Evolutionary conservation across 495 filamentous ascomycete genomes (phyloP).

Genomic region (Trichoderma parareesei): DNA sequence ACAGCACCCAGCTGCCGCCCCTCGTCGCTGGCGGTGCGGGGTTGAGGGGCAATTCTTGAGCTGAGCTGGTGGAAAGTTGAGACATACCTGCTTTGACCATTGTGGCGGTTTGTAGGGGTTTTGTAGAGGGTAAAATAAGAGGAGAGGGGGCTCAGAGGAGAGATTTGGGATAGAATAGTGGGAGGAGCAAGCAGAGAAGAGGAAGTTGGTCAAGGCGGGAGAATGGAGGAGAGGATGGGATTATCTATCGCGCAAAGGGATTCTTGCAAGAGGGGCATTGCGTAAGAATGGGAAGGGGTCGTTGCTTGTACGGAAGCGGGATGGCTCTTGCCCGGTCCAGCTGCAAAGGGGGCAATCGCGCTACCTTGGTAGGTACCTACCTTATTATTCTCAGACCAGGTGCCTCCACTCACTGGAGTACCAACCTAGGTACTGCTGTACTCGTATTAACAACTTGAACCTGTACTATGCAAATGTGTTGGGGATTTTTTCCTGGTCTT

Average conservation of each 20-base stretch:
- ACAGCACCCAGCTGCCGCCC: neutral
- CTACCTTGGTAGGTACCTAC: neutral
- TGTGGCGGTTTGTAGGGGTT: slow-evolving; percentile 28
- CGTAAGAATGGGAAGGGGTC: neutral
- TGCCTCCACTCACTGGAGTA: no score
- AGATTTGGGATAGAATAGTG: neutral
- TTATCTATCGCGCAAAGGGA: neutral
- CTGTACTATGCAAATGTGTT: no score
- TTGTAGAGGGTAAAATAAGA: neutral
- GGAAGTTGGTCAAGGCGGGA: neutral
- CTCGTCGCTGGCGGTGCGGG: neutral
- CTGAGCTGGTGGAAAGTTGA: neutral
- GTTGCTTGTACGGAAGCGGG: no score
- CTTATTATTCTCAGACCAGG: neutral
- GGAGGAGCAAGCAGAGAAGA: neutral
- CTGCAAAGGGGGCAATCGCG: neutral
- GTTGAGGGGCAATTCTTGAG: slow-evolving; percentile 5
- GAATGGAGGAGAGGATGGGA: neutral
- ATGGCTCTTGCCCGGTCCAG: no score
- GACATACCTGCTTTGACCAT: slow-evolving; percentile 86
- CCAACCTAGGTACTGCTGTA: no score
- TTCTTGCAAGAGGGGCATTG: neutral
- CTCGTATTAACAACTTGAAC: no score
- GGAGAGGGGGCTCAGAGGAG: neutral
- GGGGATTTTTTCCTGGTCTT: no score